Conservation (phyloP, 1,284 basidiomycete species). For the Ustilago hordei region DNA sequence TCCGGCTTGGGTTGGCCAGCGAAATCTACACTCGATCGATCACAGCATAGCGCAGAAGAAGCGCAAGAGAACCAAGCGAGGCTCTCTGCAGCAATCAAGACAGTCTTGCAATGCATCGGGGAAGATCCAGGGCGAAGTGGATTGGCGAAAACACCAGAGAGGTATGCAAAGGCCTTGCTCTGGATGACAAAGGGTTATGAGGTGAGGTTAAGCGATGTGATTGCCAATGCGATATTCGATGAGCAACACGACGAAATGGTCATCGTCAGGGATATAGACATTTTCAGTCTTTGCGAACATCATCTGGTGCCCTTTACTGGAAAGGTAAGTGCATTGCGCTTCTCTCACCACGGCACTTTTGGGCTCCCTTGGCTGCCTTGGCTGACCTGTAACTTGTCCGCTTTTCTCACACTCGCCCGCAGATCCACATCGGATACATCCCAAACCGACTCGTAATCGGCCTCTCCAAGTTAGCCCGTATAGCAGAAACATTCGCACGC, state of each 20-base stretch:
- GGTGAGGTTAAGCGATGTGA: slow-evolving; percentile 92
- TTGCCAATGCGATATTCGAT: slow-evolving; percentile 97
- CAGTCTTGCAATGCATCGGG: slow-evolving; percentile 95
- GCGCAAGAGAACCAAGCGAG: slow-evolving; percentile 71
- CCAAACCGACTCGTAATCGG: slow-evolving; percentile 95
- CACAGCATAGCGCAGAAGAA: slow-evolving; percentile 60
- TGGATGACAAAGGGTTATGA: slow-evolving; percentile 99
- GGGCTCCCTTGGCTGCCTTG: not conserved
- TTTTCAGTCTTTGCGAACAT: slow-evolving; percentile 97
- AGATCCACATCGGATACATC: slow-evolving; percentile 80
- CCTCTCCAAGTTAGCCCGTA: slow-evolving; percentile 95
- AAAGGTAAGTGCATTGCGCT: slow-evolving; percentile 71
- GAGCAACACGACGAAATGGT: slow-evolving; percentile 99
- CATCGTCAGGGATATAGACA: slow-evolving; percentile 95
- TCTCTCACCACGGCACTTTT: not conserved
- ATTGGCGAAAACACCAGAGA: slow-evolving; percentile 87
- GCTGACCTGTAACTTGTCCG: not conserved
- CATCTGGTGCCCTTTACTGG: slow-evolving; percentile 98
- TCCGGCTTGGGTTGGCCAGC: slow-evolving; percentile 66
- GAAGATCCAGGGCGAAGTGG: slow-evolving; percentile 97
- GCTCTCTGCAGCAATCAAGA: slow-evolving; percentile 86
- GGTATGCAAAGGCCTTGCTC: slow-evolving; percentile 96
- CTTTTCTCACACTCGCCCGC: not conserved
- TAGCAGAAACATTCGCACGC: slow-evolving; percentile 96
- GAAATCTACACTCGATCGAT: slow-evolving; percentile 61